Percentiles rank a stretch among this genome's conserved stretches.
These are phyloP conservation scores for Colletotrichum tofieldiae DNA, from an alignment of 2,329 filamentous ascomycete species.

Conservation along the genomic window DNA sequence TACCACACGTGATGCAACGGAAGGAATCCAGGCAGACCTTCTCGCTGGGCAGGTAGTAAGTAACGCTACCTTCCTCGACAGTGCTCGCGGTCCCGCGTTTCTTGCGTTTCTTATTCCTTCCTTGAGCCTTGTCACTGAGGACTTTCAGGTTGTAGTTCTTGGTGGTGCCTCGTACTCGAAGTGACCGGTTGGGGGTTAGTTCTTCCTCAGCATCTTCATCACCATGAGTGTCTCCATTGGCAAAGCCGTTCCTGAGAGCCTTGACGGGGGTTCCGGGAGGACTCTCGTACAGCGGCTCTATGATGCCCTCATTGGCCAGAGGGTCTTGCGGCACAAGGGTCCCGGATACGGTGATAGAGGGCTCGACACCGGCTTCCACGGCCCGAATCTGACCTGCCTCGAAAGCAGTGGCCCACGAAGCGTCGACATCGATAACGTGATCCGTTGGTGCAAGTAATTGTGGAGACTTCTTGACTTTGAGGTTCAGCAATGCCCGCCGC, in stretches of 20 bases:
- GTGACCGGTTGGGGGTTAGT: constrained; percentile 66
- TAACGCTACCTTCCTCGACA: constrained; percentile 60
- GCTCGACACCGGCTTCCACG: constrained; percentile 60
- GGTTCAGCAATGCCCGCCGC: constrained; percentile 49
- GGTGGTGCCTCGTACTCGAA: constrained; percentile 62
- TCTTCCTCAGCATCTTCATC: constrained; percentile 64
- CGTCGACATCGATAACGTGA: constrained; percentile 65
- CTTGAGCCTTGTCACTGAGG: constrained; percentile 71
- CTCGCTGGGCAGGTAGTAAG: constrained; percentile 62
- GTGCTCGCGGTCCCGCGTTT: constrained; percentile 48
- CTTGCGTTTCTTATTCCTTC: constrained; percentile 65
- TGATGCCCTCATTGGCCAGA: constrained; percentile 19
- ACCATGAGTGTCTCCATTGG: constrained; percentile 51
- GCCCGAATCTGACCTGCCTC: constrained; percentile 49
- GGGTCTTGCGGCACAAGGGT: constrained; percentile 40
- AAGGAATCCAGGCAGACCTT: constrained; percentile 64
- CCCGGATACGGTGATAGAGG: constrained; percentile 61
- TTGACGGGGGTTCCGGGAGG: constrained; percentile 29
- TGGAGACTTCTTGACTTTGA: constrained; percentile 56
- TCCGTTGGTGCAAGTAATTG: constrained; percentile 54
- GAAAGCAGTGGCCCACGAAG: constrained; percentile 62
- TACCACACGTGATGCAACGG: constrained; percentile 67
- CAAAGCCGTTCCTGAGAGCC: constrained; percentile 37
- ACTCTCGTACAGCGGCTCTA: constrained; percentile 46
- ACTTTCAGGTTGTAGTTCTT: constrained; percentile 74